Percentiles rank a stretch among this genome's conserved stretches.
Conservation (phyloP, 163 green algal species). For the Dunaliella salina region DNA sequence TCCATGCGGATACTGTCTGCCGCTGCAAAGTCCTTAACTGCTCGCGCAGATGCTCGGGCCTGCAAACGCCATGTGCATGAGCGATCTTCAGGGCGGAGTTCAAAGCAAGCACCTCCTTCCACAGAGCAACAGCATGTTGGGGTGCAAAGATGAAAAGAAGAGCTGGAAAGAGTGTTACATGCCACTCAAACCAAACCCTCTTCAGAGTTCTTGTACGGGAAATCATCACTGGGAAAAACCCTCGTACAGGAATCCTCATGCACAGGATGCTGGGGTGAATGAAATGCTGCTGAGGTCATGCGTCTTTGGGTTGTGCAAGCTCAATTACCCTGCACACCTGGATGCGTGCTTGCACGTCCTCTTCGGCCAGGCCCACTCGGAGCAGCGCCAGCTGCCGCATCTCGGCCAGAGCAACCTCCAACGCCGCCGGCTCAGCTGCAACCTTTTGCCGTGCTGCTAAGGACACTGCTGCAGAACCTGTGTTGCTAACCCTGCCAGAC, state of each 20-base stretch:
- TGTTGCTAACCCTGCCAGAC: background rate
- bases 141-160: too few relatives aligned
- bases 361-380: conserved; percentile 61
- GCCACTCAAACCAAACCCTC: too few relatives aligned
- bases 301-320: too few relatives aligned
- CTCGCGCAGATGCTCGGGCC: conserved; percentile 31
- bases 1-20: conserved; percentile 71
- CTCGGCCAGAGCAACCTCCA: conserved; percentile 43
- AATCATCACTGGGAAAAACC: too few relatives aligned
- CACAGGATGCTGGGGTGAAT: too few relatives aligned
- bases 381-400: conserved; percentile 61
- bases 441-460: background rate
- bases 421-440: conserved; percentile 51
- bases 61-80: background rate
- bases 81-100: too few relatives aligned
- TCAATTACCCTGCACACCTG: background rate
- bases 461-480: background rate
- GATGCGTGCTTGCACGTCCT: conserved; percentile 9
- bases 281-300: too few relatives aligned
- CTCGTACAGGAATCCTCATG: too few relatives aligned
- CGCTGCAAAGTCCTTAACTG: conserved; percentile 76
- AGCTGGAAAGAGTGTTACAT: too few relatives aligned
- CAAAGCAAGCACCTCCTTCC: too few relatives aligned
- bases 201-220: too few relatives aligned
- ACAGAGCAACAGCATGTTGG: too few relatives aligned